Percentiles rank a stretch among this genome's conserved stretches.
These are phyloP conservation scores for Dendryphion nanum DNA, from an alignment of 2,329 filamentous ascomycete species.

Conservation along the genomic window DNA sequence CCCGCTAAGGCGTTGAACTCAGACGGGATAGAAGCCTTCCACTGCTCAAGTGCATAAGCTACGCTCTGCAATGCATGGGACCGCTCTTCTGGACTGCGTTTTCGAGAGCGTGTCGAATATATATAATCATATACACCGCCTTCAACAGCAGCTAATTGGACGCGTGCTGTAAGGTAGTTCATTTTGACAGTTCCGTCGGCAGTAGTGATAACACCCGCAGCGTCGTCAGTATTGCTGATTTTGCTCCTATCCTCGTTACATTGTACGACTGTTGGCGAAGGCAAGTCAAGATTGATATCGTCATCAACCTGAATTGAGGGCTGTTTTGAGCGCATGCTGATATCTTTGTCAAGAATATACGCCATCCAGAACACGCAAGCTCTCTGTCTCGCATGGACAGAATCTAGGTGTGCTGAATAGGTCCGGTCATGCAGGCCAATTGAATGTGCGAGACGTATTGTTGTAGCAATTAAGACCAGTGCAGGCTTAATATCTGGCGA, in stretches of 20 bases:
- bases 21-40: slow-evolving; percentile 18
- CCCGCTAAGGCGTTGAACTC: slow-evolving; percentile 12
- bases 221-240: slow-evolving; percentile 1
- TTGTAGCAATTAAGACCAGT: slow-evolving; percentile 25
- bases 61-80: slow-evolving; percentile 12
- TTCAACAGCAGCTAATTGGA: slow-evolving; percentile 19
- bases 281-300: slow-evolving; percentile 23
- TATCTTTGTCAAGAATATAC: slow-evolving; percentile 29
- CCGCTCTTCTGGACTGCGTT: slow-evolving; percentile 14
- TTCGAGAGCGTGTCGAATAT: slow-evolving; percentile 17
- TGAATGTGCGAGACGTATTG: slow-evolving; percentile 19
- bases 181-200: slow-evolving; percentile 15
- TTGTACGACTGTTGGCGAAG: slow-evolving; percentile 9
- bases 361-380: slow-evolving; percentile 30
- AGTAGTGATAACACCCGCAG: slow-evolving; percentile 13
- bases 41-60: slow-evolving; percentile 15
- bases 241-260: slow-evolving; percentile 7
- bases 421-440: slow-evolving; percentile 18
- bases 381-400: slow-evolving; percentile 17
- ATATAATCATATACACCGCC: slow-evolving; percentile 21
- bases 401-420: slow-evolving; percentile 14
- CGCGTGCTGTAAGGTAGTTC: slow-evolving; percentile 18
- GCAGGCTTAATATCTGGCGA: slow-evolving; percentile 23
- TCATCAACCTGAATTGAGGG: slow-evolving; percentile 20
- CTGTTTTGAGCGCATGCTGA: slow-evolving; percentile 24